Conservation (phyloP, 176 grass and related monocot genomes). For the Cenchrus fungigraminus region DNA sequence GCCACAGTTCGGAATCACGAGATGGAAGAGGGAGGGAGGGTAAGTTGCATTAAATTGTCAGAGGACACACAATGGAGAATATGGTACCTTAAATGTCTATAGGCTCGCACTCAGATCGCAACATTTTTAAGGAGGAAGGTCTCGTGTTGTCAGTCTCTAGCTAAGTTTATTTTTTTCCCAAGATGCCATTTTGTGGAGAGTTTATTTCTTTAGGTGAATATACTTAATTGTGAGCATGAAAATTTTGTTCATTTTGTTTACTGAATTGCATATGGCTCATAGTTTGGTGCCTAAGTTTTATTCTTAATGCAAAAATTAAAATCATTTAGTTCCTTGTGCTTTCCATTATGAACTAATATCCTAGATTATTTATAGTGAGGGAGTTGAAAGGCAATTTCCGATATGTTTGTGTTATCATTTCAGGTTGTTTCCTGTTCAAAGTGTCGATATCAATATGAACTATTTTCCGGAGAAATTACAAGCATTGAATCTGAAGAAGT, state of each 20-base stretch:
- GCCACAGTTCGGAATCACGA: not conserved
- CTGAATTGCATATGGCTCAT: not conserved
- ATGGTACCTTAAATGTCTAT: not conserved
- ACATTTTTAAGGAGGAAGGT: not conserved
- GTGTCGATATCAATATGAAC: slow-evolving; percentile 88
- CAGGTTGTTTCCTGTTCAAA: slow-evolving; percentile 96
- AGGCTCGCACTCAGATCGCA: not conserved
- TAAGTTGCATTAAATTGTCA: not conserved
- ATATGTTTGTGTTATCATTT: slow-evolving; percentile 40
- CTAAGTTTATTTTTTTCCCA: not conserved
- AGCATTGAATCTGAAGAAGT: slow-evolving; percentile 93
- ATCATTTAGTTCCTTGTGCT: not conserved
- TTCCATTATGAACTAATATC: not conserved
- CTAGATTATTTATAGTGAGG: slow-evolving; percentile 3
- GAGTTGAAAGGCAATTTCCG: slow-evolving; percentile 29
- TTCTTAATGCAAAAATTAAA: not conserved
- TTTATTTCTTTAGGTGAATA: not conserved
- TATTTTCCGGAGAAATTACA: slow-evolving; percentile 86
- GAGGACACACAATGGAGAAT: not conserved
- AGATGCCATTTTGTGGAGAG: not conserved
- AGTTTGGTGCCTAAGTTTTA: not conserved
- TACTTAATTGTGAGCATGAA: not conserved
- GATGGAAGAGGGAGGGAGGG: not conserved
- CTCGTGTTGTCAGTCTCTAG: slow-evolving; percentile 12
- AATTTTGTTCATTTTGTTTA: not conserved